Evolutionary conservation across 2,329 filamentous ascomycete species (phyloP).

Genomic region (Cadophora sp.): DNA sequence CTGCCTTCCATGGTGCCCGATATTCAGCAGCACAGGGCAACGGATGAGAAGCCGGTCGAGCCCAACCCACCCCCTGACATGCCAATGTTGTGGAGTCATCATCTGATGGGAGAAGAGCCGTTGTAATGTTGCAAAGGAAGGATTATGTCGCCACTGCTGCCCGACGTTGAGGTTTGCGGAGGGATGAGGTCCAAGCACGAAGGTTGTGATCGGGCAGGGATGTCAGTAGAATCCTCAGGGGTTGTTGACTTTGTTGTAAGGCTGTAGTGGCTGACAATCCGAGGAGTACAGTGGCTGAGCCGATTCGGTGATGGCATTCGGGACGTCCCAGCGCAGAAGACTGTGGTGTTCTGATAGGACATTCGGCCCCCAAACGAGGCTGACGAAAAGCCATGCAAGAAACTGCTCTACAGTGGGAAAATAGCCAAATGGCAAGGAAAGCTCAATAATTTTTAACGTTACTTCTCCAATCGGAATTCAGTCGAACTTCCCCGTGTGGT

Average conservation of each 20-base stretch:
- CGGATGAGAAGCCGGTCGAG: conserved; percentile 6
- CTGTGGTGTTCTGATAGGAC: neutral
- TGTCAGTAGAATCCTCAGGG: neutral
- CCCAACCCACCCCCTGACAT: neutral
- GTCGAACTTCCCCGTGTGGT: neutral
- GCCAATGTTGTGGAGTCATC: neutral
- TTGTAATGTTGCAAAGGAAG: conserved; percentile 1
- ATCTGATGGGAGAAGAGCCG: neutral
- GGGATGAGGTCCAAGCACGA: neutral
- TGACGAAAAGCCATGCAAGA: neutral
- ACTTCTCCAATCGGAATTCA: neutral
- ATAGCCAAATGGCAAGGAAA: neutral
- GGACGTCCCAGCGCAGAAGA: neutral
- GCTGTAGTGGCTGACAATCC: conserved; percentile 4
- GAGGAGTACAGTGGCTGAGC: conserved; percentile 15
- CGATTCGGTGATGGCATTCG: conserved; percentile 19
- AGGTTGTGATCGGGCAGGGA: neutral
- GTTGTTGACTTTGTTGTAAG: neutral
- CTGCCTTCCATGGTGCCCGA: conserved; percentile 12
- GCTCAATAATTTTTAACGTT: neutral
- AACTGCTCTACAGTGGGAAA: neutral
- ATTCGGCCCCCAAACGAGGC: conserved; percentile 20
- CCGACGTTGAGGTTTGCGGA: neutral
- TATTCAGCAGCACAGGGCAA: conserved; percentile 12
- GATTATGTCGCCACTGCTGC: neutral